phyloP scores from a whole-genome alignment of 768 basidiomycete genomes.

The Lactarius evosmus region DNA sequence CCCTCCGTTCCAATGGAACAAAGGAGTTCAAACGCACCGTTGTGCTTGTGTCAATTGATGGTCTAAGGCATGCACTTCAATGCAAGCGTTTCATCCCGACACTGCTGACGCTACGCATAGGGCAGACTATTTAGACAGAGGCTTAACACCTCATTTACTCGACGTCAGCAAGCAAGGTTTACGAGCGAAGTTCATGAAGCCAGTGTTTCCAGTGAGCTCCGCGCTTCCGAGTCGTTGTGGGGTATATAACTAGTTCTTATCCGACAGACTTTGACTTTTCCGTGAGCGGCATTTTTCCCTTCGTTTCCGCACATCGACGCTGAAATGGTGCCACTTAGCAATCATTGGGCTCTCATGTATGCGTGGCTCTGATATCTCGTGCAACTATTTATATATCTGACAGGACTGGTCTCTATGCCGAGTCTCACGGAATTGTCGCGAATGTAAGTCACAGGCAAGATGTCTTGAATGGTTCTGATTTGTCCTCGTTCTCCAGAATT shows the following conservation, averaged over 20 bases:
- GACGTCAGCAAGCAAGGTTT: conserved; percentile 78
- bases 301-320: background rate
- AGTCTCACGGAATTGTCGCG: conserved; percentile 88
- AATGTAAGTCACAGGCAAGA: conserved; percentile 51
- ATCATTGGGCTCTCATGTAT: conserved; percentile 88
- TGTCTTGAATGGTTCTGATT: background rate
- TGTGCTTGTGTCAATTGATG: conserved; percentile 83
- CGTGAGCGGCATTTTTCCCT: conserved; percentile 48
- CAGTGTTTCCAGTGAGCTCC: conserved; percentile 75
- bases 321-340: conserved; percentile 42
- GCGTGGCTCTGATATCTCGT: conserved; percentile 26
- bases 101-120: conserved; percentile 37
- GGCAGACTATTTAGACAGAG: conserved; percentile 84
- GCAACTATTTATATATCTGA: conserved; percentile 3
- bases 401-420: conserved; percentile 87
- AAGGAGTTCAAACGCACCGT: conserved; percentile 79
- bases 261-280: conserved; percentile 79
- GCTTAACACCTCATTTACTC: conserved; percentile 78
- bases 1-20: conserved; percentile 72
- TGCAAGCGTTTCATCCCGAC: background rate
- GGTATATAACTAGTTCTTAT: conserved; percentile 14
- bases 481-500: conserved; percentile 52
- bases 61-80: conserved; percentile 48
- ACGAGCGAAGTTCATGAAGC: conserved; percentile 83
- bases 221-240: background rate